Evolutionary conservation across 2,329 filamentous ascomycete genomes (phyloP).

Genomic region (Alternaria longipes): DNA sequence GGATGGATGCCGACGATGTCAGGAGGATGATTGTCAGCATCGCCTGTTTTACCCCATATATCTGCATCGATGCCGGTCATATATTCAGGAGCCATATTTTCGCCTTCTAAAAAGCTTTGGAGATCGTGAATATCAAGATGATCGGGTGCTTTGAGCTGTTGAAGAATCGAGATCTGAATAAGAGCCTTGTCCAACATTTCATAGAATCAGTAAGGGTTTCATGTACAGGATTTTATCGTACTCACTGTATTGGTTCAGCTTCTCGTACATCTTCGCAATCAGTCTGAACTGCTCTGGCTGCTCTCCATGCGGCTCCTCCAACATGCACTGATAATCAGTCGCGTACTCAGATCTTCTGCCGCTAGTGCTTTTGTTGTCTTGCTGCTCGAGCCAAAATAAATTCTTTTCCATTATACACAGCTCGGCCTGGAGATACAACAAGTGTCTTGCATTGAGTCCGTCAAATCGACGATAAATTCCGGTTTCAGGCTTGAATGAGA

Average conservation of each 20-base stretch:
- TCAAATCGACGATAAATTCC: slow-evolving; percentile 26
- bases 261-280: neutral
- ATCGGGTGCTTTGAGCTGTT: slow-evolving; percentile 3
- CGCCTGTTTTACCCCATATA: neutral
- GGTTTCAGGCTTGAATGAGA: slow-evolving; percentile 17
- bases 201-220: neutral
- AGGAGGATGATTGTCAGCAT: neutral
- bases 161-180: slow-evolving; percentile 10
- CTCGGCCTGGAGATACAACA: slow-evolving; percentile 26
- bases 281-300: neutral
- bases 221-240: neutral
- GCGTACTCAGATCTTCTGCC: neutral
- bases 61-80: neutral
- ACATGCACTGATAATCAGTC: neutral
- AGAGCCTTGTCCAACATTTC: slow-evolving; percentile 2
- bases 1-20: slow-evolving; percentile 18
- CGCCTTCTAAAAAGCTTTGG: slow-evolving; percentile 10
- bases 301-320: neutral
- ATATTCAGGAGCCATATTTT: neutral
- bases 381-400: neutral
- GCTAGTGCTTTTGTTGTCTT: neutral
- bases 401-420: slow-evolving; percentile 6
- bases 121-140: slow-evolving; percentile 16
- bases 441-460: slow-evolving; percentile 22
- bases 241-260: slow-evolving; percentile 14